Percentiles rank a stretch among this genome's conserved stretches.
These are phyloP conservation scores for Spathaspora arborariae DNA, from an alignment of 805 yeast species.

Conservation along the genomic window DNA sequence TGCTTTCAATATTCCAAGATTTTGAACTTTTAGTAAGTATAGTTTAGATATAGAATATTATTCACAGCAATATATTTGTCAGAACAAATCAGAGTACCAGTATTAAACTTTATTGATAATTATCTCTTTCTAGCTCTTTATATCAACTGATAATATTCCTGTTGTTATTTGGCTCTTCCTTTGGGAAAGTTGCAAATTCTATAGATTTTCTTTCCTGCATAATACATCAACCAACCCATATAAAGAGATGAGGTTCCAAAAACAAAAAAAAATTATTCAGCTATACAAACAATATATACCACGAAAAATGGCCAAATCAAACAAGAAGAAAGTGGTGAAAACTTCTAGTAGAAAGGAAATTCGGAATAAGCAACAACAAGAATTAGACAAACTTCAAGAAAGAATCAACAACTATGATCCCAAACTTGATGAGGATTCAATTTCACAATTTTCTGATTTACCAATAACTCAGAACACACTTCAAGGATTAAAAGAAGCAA, in stretches of 20 bases:
- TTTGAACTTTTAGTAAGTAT: slow-evolving; percentile 34
- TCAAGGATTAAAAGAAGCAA: slow-evolving; percentile 73
- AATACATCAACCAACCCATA: neutral
- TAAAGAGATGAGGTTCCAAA: neutral
- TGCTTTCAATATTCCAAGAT: slow-evolving; percentile 40
- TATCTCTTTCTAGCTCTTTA: no score
- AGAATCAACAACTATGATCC: slow-evolving; percentile 55
- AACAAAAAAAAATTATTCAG: neutral
- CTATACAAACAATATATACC: neutral
- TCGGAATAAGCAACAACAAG: slow-evolving; percentile 31
- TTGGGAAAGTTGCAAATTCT: neutral
- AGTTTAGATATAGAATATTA: no score
- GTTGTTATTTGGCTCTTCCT: no score
- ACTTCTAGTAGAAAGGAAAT: slow-evolving; percentile 14
- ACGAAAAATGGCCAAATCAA: slow-evolving; percentile 16
- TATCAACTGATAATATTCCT: no score
- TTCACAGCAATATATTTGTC: no score
- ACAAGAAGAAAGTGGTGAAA: slow-evolving; percentile 14
- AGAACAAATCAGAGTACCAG: no score
- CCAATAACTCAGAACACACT: slow-evolving; percentile 66
- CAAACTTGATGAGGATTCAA: slow-evolving; percentile 18
- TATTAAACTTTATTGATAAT: no score
- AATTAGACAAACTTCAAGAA: slow-evolving; percentile 41
- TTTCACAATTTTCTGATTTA: slow-evolving; percentile 64
- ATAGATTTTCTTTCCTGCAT: neutral